These are phyloP conservation scores for Gaeumannomyces sp. DNA, from an alignment of 2,329 filamentous ascomycete species.

Conservation along the genomic window DNA sequence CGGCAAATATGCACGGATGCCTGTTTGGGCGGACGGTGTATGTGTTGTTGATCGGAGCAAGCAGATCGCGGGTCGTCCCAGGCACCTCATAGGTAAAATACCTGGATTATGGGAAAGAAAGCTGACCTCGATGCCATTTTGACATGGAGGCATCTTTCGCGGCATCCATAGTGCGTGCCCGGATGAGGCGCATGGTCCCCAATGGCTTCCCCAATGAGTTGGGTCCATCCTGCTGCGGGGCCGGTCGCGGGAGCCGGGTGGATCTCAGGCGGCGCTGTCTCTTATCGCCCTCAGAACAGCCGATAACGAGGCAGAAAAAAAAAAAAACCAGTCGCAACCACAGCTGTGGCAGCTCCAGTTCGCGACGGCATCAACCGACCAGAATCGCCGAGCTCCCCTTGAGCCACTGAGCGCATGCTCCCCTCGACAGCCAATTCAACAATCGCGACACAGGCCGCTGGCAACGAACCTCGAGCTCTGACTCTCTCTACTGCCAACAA, in stretches of 20 bases:
- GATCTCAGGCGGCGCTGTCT: neutral
- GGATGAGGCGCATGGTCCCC: no score
- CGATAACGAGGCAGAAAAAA: neutral
- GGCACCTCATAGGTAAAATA: no score
- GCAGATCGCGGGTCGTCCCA: neutral
- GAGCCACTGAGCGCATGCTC: neutral
- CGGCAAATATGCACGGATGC: neutral
- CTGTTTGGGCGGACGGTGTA: neutral
- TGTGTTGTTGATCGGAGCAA: neutral
- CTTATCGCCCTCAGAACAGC: neutral
- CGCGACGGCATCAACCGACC: neutral
- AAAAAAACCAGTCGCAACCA: neutral
- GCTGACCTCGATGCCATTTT: no score
- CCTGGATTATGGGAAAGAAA: no score
- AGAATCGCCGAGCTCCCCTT: neutral
- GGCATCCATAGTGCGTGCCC: no score
- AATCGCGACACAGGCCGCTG: constrained; percentile 12
- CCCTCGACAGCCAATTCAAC: neutral
- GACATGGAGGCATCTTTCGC: no score
- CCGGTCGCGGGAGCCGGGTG: neutral
- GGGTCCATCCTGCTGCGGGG: no score
- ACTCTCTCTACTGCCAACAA: neutral
- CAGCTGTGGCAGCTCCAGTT: neutral
- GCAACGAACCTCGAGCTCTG: constrained; percentile 6
- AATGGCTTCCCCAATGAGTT: neutral